Evolutionary conservation across 306 rosid genomes (phyloP), one percentile per base, ranked within the genome.

Genomic region (Dicorynia guianensis): DNA sequence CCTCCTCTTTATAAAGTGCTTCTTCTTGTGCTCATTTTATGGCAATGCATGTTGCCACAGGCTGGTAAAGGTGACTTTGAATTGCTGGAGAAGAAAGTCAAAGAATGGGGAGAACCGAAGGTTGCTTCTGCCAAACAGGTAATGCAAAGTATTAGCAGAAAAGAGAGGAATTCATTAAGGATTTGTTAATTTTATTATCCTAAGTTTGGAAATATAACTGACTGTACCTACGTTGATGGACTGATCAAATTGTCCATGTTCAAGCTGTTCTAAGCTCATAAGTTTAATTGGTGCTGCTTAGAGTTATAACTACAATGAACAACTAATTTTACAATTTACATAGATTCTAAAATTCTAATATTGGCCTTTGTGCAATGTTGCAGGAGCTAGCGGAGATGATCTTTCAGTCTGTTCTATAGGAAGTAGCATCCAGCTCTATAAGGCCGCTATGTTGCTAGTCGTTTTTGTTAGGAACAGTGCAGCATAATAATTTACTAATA

Each of bases 341-440:
- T 39, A 40, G 56, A 18, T 77, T 49, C 76, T 54, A 49, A 86
- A 86, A 30, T 25, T 25, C 30, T 25, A 25, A 25, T 1, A 12
- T 33, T 13, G 0, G 12, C 25, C 19, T 63, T 56, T 63, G 63
- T 60, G 65, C 15, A 56, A 48, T 81, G 77, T 78, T 83, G 72
- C 97, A 95, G 99, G 99, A 95, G 88, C 96, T 92, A 38, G 97
- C 99, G 11, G 97, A 95, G 89, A 87, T 90, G 96, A 84, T 87
- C 70, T 85, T 95, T 89, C 99, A 92, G 78, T 85, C 89, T 18
- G 96, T 76, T 68, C 49, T 94, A 67, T 92, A 89, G 76, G 79
- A 42, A 81, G 42, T 59, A 55, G 65, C 71, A 75, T 66, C 60
- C 39, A 49, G 61, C 42, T 10, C 15, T 66, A 65, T 40, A 19